These are phyloP conservation scores for Penicillium daleae DNA, from an alignment of 495 filamentous ascomycete genomes.

Conservation along the genomic window DNA sequence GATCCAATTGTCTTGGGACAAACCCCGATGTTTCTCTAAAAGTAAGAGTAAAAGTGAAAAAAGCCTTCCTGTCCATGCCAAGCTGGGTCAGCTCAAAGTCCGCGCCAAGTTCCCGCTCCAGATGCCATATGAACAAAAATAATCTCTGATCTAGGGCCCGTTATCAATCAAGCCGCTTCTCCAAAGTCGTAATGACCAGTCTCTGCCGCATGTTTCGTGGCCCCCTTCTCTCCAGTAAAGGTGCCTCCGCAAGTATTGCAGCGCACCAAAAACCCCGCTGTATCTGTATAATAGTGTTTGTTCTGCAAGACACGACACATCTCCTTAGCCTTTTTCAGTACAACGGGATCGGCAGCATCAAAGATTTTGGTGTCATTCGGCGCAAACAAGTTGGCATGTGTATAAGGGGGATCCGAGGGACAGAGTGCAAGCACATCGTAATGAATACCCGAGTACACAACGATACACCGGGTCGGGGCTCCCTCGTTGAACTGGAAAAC, in stretches of 20 bases:
- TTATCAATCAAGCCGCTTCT: slow-evolving; percentile 50
- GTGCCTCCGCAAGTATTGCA: slow-evolving; percentile 77
- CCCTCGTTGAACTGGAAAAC: slow-evolving; percentile 85
- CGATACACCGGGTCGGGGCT: slow-evolving; percentile 67
- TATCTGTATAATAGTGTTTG: slow-evolving; percentile 90
- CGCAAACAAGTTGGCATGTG: slow-evolving; percentile 60
- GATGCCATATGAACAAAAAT: neutral
- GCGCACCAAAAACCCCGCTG: slow-evolving; percentile 75
- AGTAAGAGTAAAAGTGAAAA: neutral
- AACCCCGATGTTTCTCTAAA: neutral
- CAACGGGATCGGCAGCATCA: slow-evolving; percentile 65
- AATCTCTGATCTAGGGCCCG: neutral
- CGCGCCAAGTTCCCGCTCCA: neutral
- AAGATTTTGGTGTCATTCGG: slow-evolving; percentile 82
- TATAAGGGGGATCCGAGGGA: slow-evolving; percentile 61
- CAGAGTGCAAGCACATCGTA: slow-evolving; percentile 89
- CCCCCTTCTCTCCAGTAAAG: slow-evolving; percentile 74
- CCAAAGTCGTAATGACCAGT: slow-evolving; percentile 75
- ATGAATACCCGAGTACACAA: slow-evolving; percentile 93
- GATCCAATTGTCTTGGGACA: neutral
- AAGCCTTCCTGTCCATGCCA: neutral
- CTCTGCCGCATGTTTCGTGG: slow-evolving; percentile 65
- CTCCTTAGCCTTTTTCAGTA: slow-evolving; percentile 69
- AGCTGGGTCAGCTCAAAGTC: neutral
- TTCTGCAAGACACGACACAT: slow-evolving; percentile 71